Evolutionary conservation across 2,329 filamentous ascomycete genomes (phyloP), one percentile per base, ranked within the genome.

Genomic region (Cladosporium sp.): DNA sequence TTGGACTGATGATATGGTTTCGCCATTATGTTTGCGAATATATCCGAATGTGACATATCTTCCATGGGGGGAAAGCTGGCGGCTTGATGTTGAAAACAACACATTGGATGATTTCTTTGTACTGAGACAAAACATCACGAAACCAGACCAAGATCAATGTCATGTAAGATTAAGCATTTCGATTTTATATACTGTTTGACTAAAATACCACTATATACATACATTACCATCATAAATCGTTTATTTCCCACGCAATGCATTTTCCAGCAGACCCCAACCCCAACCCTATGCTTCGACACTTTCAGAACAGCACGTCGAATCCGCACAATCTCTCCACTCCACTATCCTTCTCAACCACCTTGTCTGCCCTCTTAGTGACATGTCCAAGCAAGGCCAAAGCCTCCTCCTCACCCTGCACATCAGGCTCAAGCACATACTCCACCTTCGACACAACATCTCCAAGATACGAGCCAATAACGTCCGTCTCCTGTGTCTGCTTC

Each of bases 381-480:
- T 34, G 24, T 26, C 28, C 51, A 15, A 64, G 34, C 24, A 11
- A 30, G 0, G 26, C 49, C 34, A 64, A 44, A 15, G 61, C 61
- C 51, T 64, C 51, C 34, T 64, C 26, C 34, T 36, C 51, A n/a
- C 61, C 51, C 21, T 57, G 34, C 10, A 75, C 70, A 63, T 91
- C 88, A 0, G 90, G 83, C 18, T 79, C 75, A 12, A 93, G 78
- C 49, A 81, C 79, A 72, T 92, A 93, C 21, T 77, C 73, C 62
- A 93, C 87, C 34, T 75, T 77, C 57, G 87, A 89, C 34, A 80
- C 83, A 3, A 88, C 73, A 1, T 82, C 81, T 18, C 90, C 90
- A 7, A 92, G 75, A 73, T 86, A 92, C 0, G 84, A 85, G 0
- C 83, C 87, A 21, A 92, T 77, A 4, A 81, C 82, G 60, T 85